Evolutionary conservation across 2,329 filamentous ascomycete genomes (phyloP), one percentile per base, ranked within the genome.

Genomic region (Berkeleyomyces basicola): DNA sequence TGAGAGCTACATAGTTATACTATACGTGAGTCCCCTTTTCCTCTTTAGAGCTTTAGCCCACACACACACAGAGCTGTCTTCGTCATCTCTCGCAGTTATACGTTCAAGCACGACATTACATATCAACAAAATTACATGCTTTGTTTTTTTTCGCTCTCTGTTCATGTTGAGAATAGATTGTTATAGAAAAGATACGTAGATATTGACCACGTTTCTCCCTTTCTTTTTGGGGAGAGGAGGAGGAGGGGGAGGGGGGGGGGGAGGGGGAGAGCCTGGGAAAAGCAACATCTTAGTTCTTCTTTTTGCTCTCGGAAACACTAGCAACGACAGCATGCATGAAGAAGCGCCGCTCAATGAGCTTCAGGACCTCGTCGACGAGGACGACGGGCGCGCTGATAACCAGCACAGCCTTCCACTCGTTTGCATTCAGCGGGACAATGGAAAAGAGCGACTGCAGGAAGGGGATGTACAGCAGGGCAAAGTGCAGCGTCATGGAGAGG

Each of bases 401-500:
- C 66, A 96, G 70, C 57, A 99, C 93, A 16, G 95, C 91, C 75
- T 90, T 84, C 93, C 93, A 99, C 75, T 99, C 93, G 23, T 76
- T 79, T 82, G 81, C 83, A 71, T 92, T 86, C 67, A 99, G 75
- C 7, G 93, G 91, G 66, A 96, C 75, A 67, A 99, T 97, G 44
- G 88, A 88, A 77, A 99, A 99, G 64, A 99, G 76, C 6, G 77
- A 78, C 75, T 96, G 92, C 64, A 99, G 76, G 75, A 96, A 83
- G 0, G 95, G 93, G 2, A 86, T 87, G 75, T 99, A 99, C 44
- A 99, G 80, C 59, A 99, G 85, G 33, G 85, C 88, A 73, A 97
- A 96, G 79, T 99, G 93, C 63, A 99, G 80, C 0, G 83, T 84
- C 93, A 99, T 99, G 46, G 89, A 95, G 66, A 99, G 78, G 9